These are phyloP conservation scores for Alternaria postmessia DNA, from an alignment of 2,329 filamentous ascomycete species.

Conservation along the genomic window DNA sequence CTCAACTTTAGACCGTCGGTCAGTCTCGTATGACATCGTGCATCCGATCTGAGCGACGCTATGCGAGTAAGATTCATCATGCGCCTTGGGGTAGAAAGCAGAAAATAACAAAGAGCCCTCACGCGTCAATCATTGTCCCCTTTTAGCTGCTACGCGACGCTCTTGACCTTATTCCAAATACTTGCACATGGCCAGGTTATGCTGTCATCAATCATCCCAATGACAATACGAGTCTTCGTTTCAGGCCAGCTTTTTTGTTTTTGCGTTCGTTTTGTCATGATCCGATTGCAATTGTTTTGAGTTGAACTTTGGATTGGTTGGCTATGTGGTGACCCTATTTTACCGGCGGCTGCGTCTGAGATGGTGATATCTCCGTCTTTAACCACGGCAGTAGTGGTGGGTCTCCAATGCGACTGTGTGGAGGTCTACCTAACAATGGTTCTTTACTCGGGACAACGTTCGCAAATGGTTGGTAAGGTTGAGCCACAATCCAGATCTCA, in stretches of 20 bases:
- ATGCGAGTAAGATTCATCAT: neutral
- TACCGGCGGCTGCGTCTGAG: neutral
- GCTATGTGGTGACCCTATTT: neutral
- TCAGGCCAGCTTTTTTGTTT: neutral
- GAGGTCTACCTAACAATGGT: neutral
- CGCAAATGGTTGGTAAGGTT: neutral
- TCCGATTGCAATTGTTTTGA: neutral
- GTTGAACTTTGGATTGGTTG: neutral
- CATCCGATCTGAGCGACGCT: neutral
- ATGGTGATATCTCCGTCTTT: neutral
- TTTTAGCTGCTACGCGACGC: neutral
- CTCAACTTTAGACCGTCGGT: constrained; percentile 1
- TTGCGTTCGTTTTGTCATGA: neutral
- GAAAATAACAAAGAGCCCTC: neutral
- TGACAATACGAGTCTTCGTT: neutral
- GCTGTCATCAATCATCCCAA: neutral
- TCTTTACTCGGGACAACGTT: neutral
- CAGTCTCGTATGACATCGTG: neutral
- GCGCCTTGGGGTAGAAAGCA: neutral
- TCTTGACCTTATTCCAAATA: neutral
- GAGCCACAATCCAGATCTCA: neutral
- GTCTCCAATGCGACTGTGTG: neutral
- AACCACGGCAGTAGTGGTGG: neutral
- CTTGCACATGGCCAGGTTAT: neutral
- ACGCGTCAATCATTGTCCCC: neutral